Percentiles rank a stretch among this genome's conserved stretches.
phyloP scores from a whole-genome alignment of 176 grass and related monocot genomes.

The Urochloa ruziziensis region DNA sequence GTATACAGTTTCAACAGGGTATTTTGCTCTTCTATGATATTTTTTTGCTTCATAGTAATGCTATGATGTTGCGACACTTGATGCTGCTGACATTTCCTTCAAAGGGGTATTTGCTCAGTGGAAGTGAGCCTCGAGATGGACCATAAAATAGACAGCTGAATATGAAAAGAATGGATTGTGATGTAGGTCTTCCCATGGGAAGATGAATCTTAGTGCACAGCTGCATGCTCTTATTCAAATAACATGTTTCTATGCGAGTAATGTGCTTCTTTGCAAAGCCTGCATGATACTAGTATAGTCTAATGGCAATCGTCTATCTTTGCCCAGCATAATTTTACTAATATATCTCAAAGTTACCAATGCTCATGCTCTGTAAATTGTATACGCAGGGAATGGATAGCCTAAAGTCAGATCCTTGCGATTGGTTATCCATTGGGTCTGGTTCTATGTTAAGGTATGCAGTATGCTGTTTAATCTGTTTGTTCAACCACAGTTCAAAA shows the following conservation, averaged over 20 bases:
- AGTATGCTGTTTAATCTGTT: neutral
- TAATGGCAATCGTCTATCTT: neutral
- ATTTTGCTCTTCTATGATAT: neutral
- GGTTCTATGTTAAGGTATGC: neutral
- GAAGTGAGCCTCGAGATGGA: conserved; percentile 39
- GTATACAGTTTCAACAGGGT: neutral
- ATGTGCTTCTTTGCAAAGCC: neutral
- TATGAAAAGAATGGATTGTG: too few relatives aligned
- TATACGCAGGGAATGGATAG: conserved; percentile 50
- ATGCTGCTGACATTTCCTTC: conserved; percentile 47
- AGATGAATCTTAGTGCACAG: neutral
- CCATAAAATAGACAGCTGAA: conserved; percentile 19
- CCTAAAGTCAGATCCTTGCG: conserved; percentile 47
- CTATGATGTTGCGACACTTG: conserved; percentile 26
- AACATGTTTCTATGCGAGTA: neutral
- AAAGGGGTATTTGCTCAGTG: conserved; percentile 42
- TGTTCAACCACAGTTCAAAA: neutral
- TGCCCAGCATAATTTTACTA: neutral
- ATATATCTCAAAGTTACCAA: neutral
- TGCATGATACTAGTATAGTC: neutral
- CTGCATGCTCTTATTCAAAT: neutral
- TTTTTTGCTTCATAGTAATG: neutral
- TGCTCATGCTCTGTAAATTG: neutral
- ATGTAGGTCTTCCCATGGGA: neutral
- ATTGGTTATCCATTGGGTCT: neutral